These are phyloP conservation scores for Dillenia suffruticosa DNA, from an alignment of 164 flowering plant genomes.

Conservation along the genomic window DNA sequence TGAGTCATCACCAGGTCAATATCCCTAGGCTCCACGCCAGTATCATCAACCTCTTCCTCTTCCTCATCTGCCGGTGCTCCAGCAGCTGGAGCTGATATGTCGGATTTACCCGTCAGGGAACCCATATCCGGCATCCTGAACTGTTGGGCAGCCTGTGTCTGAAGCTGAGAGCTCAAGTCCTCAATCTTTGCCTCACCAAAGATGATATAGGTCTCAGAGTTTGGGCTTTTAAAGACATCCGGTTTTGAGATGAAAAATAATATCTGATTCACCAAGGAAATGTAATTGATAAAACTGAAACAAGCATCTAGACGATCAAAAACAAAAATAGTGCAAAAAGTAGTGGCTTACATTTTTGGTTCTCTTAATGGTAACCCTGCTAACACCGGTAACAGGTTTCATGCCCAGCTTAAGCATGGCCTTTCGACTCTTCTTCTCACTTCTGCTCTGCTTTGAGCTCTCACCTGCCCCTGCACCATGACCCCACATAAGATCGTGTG, in stretches of 20 bases:
- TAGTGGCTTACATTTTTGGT: slow-evolving; percentile 27
- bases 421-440: slow-evolving; percentile 34
- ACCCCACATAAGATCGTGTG: slow-evolving; percentile 7
- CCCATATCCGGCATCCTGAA: slow-evolving; percentile 38
- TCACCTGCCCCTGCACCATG: slow-evolving; percentile 38
- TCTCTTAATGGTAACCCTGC: slow-evolving; percentile 33
- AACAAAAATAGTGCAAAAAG: background rate
- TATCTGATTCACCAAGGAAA: slow-evolving; percentile 15
- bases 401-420: slow-evolving; percentile 39
- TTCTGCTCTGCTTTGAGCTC: slow-evolving; percentile 36
- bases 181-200: slow-evolving; percentile 41
- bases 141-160: slow-evolving; percentile 38
- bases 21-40: slow-evolving; percentile 35
- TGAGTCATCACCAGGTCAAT: slow-evolving; percentile 39
- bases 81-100: slow-evolving; percentile 20
- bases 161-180: slow-evolving; percentile 37
- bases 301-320: background rate
- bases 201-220: slow-evolving; percentile 29
- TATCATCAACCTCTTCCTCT: slow-evolving; percentile 37
- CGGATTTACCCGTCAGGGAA: slow-evolving; percentile 24
- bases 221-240: slow-evolving; percentile 35
- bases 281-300: too few relatives aligned
- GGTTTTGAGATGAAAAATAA: slow-evolving; percentile 39
- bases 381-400: slow-evolving; percentile 33
- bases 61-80: slow-evolving; percentile 10